phyloP scores from a whole-genome alignment of 768 basidiomycete species.

The Boletus eberwhitei region DNA sequence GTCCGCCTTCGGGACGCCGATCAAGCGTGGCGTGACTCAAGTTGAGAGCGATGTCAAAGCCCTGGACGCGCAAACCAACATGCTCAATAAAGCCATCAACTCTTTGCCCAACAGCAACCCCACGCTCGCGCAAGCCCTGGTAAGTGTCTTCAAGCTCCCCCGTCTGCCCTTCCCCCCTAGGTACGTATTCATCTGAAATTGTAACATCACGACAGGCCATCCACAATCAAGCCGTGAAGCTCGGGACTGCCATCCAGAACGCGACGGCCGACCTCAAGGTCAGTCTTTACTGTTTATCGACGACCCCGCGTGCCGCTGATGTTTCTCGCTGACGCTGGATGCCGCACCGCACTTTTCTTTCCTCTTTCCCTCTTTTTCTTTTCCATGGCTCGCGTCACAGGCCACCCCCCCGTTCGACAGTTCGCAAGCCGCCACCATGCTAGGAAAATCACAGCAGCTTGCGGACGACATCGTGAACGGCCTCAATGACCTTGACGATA shows the following conservation, averaged over 20 bases:
- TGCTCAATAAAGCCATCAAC: background rate
- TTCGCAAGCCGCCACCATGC: background rate
- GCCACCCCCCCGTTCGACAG: background rate
- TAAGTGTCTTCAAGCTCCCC: background rate
- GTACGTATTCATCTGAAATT: background rate
- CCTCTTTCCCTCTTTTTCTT: too few relatives aligned
- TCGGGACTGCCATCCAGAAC: rapidly evolving
- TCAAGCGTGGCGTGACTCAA: slow-evolving; percentile 1
- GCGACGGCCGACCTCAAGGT: background rate
- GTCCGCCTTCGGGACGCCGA: slow-evolving; percentile 8
- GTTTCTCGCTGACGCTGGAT: background rate
- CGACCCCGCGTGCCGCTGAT: background rate
- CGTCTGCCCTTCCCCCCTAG: background rate
- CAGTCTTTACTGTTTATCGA: background rate
- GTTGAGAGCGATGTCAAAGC: background rate
- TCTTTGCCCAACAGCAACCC: background rate
- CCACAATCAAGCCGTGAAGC: rapidly evolving
- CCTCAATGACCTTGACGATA: background rate
- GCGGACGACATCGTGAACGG: background rate
- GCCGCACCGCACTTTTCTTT: background rate
- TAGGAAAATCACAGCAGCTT: rapidly evolving
- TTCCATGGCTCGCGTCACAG: background rate
- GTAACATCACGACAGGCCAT: background rate
- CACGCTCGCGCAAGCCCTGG: rapidly evolving
- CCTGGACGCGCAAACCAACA: rapidly evolving